Base-by-base conservation (phyloP, 1,139 yeast species). In the Geotrichum carabidarum region DNA sequence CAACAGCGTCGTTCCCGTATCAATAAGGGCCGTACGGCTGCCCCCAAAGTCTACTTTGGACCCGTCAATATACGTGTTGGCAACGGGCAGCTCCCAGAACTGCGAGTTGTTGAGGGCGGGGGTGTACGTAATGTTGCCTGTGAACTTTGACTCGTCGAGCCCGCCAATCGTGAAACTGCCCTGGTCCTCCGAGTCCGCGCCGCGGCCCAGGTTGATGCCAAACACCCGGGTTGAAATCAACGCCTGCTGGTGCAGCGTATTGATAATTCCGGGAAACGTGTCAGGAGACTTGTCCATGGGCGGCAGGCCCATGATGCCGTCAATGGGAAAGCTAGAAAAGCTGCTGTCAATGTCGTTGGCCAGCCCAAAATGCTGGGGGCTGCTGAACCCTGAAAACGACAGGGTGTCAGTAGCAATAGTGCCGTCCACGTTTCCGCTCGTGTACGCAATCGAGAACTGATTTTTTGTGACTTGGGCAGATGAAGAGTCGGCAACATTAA, bases 1-100 rank as follows among this genome's bases (percentile, higher is more conserved):
- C 30, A 83, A 68, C 1, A 84, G 78, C 0, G 88, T 83, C 1
- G 88, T 82, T 15, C 88, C 89, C 11, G 86, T 80, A 63, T 84
- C 90, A 27, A 83, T 71, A 45, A 83, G 74, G 4, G 82, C 83
- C 2, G 71, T 64, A 65, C 82, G 72, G 34, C 14, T 8, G 65
- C 77, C 76, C 65, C 79, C 80, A 51, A 63, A 63, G 55, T 77
- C 75, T 4, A 63, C 59, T 36, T 60, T 57, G 31, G 64, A 61
- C 4, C 69, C 70, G 55, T 73, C 71, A 11, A 75, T 65, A 43
- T 61, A 67, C 12, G 79, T 71, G 8, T 65, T 62, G 15, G 74
- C 73, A 34, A 82, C 66, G 18, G 69, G 68, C 14, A 82, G 69
- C 53, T 80, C 72, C 89, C 89, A 83, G 61, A 81, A 79, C 53